A percentile compares a stretch with the other conserved stretches of the same genome.
phyloP scores from a whole-genome alignment of 371 early-diverging fungal genomes.

The Rhizopus delemar region DNA sequence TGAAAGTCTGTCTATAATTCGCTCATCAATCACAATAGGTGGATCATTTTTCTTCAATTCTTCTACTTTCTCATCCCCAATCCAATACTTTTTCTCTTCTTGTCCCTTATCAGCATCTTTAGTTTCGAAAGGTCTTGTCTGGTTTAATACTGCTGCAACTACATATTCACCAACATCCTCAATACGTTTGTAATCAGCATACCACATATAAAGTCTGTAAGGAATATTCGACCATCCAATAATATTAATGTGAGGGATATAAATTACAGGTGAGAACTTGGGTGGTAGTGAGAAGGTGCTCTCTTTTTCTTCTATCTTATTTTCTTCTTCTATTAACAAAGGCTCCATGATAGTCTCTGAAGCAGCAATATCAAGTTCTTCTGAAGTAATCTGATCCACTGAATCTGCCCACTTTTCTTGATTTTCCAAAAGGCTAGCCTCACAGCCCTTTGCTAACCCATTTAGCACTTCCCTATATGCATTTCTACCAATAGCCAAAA shows the following conservation, averaged over 20 bases:
- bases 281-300: constrained; percentile 51
- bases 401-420: constrained; percentile 18
- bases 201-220: constrained; percentile 60
- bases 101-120: constrained; percentile 58
- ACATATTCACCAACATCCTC: constrained; percentile 58
- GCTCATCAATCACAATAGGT: constrained; percentile 44
- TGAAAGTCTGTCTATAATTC: constrained; percentile 32
- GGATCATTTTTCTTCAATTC: constrained; percentile 31
- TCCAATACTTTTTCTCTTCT: constrained; percentile 56
- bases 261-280: constrained; percentile 61
- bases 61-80: constrained; percentile 46
- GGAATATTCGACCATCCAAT: constrained; percentile 69
- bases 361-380: not conserved
- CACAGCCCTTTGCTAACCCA: constrained; percentile 63
- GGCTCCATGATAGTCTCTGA: not conserved
- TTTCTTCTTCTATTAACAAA: not conserved
- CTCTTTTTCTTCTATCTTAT: constrained; percentile 20
- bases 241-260: constrained; percentile 66
- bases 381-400: not conserved
- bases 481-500: constrained; percentile 64
- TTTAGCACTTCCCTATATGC: constrained; percentile 60
- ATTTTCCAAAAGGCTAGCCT: constrained; percentile 43
- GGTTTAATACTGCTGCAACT: constrained; percentile 58
- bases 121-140: constrained; percentile 50
- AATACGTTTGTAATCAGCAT: constrained; percentile 61